Evolutionary conservation across 345 rosid genomes (phyloP).

Genomic region (Acer campestre): DNA sequence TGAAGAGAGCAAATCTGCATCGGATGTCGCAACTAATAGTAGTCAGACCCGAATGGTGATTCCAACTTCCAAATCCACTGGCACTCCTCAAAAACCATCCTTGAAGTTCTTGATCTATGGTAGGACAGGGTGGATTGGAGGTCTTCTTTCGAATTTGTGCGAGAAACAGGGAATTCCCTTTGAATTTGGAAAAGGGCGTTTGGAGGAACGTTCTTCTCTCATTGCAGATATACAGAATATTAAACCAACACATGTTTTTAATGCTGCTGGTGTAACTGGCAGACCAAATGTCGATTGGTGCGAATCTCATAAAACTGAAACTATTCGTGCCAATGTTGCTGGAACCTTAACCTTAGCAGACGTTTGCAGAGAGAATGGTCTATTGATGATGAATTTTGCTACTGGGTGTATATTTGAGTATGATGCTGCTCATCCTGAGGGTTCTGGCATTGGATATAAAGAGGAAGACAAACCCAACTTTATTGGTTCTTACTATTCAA

Average conservation of each 20-base stretch:
- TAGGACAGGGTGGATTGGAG: constrained; percentile 93
- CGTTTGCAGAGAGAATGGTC: constrained; percentile 74
- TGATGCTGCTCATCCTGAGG: constrained; percentile 74
- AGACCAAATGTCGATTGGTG: constrained; percentile 98
- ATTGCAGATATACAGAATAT: constrained; percentile 63
- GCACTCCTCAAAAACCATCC: constrained; percentile 48
- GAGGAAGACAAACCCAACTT: constrained; percentile 85
- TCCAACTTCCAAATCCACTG: constrained; percentile 49
- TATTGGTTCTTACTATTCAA: constrained; percentile 83
- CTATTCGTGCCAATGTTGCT: constrained; percentile 82
- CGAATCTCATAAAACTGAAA: constrained; percentile 86
- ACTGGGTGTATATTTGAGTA: constrained; percentile 95
- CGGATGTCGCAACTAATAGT: constrained; percentile 34
- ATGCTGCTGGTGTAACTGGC: constrained; percentile 93
- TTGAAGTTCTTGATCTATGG: constrained; percentile 86
- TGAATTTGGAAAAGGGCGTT: constrained; percentile 86
- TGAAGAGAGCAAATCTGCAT: constrained; percentile 52
- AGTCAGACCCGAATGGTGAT: constrained; percentile 60
- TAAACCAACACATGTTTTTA: constrained; percentile 86
- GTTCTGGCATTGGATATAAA: constrained; percentile 78
- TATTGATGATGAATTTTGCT: constrained; percentile 82
- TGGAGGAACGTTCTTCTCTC: constrained; percentile 74
- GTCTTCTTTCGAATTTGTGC: constrained; percentile 74
- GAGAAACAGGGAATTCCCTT: constrained; percentile 73
- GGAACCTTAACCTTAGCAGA: constrained; percentile 87